A percentile compares a stretch with the other conserved stretches of the same genome.
Evolutionary conservation across 495 filamentous ascomycete species (phyloP).

Genomic region (Chaetomium fimeti): DNA sequence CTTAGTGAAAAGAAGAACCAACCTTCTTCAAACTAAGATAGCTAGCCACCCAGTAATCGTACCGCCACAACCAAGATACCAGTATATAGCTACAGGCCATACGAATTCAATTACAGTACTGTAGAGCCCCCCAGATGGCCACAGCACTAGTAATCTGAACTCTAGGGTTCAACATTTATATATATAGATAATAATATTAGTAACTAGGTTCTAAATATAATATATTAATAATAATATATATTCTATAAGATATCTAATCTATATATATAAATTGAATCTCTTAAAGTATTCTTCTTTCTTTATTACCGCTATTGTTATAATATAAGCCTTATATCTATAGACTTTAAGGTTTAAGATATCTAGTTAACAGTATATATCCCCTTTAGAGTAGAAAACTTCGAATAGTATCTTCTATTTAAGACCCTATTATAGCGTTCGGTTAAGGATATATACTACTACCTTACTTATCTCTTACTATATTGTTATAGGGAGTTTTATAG

Average conservation of each 20-base stretch:
- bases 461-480: not conserved
- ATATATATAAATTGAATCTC: not conserved
- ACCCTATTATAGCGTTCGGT: not conserved
- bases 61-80: too few species aligned
- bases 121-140: too few species aligned
- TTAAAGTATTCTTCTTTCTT: not conserved
- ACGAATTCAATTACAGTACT: too few species aligned
- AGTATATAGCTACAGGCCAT: too few species aligned
- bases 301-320: not conserved
- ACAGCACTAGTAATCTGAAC: too few species aligned
- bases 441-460: not conserved
- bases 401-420: not conserved
- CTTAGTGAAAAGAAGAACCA: too few species aligned
- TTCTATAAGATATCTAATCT: not conserved
- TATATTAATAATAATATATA: not conserved
- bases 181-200: not conserved
- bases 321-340: not conserved
- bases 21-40: too few species aligned
- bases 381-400: not conserved
- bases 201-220: not conserved
- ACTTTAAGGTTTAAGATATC: not conserved
- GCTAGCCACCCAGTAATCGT: too few species aligned
- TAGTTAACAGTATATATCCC: not conserved
- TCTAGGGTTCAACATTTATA: too few species aligned
- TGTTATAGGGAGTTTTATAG: not conserved